Base-by-base conservation (phyloP, 306 rosid species). In the Vicia villosa region DNA sequence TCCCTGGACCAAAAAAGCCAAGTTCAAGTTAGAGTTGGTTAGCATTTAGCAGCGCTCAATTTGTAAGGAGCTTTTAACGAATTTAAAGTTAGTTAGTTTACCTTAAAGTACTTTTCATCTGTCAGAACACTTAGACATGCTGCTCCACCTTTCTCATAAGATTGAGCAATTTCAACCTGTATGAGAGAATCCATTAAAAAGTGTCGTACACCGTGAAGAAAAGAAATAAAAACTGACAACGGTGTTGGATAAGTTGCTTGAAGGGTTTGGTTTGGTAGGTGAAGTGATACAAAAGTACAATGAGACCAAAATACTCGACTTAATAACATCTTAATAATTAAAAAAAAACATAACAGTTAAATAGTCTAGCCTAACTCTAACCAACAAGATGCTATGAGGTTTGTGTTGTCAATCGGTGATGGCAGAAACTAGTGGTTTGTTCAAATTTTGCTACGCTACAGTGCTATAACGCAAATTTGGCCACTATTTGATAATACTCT, bases 91-190 rank as follows among this genome's bases (percentile, higher is more conserved):
- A 62, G 69, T 38, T 60, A 42, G 45, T 59, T 73, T 81, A 95
- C 99, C 99, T 89, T 81, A 67, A 95, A 95, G 79, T 72, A 95
- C 81, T 95, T 91, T 69, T 75, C 80, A 79, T 95, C 99, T 1
- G 99, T 91, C 81, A 95, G 64, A 83, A 95, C 95, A 80, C 99
- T 94, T 34, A 94, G 91, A 77, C 99, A 94, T 68, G 99, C 99
- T 4, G 99, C 99, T 80, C 96, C 99, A 60, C 99, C 99, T 77
- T 80, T 87, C 88, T 91, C 97, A 62, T 94, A 91, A 59, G 99
- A 86, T 83, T 45, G 79, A 72, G 97, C 99, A 73, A 94, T 75
- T 77, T 91, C 91, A 82, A 94, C 97, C 99, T 94, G 67, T 26
- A 40, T 70, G 38, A 69, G 32, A 63, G 30, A 76, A 67, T 62